phyloP scores from a whole-genome alignment of 768 basidiomycete genomes.

The Pluteus cervinus region DNA sequence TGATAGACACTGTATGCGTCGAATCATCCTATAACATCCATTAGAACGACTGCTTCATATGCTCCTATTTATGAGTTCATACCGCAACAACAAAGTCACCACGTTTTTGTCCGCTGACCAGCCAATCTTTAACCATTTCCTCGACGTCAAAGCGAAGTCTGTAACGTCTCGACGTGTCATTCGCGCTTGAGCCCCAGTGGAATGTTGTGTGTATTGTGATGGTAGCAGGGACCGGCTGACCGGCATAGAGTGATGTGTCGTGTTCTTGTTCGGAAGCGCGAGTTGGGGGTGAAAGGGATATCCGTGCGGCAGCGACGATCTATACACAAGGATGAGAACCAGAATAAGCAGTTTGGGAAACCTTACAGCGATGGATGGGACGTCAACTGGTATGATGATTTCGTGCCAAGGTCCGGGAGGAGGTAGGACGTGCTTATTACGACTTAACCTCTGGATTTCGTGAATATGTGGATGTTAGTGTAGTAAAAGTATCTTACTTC shows the following conservation, averaged over 20 bases:
- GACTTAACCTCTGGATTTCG: no score
- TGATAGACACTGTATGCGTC: conserved; percentile 56
- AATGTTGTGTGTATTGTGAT: conserved; percentile 69
- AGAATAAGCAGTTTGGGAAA: conserved; percentile 6
- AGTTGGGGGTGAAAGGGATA: conserved; percentile 43
- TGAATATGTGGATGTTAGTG: conserved; percentile 45
- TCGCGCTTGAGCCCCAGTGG: conserved; percentile 60
- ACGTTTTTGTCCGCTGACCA: conserved; percentile 82
- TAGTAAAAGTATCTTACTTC: conserved; percentile 17
- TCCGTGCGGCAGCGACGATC: conserved; percentile 61
- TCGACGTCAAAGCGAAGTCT: conserved; percentile 76
- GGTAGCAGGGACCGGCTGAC: conserved; percentile 73
- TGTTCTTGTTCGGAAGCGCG: conserved; percentile 18
- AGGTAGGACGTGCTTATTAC: no score
- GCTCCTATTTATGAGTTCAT: conserved; percentile 14
- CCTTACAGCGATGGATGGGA: conserved; percentile 76
- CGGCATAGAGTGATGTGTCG: conserved; percentile 61
- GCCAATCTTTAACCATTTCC: conserved; percentile 79
- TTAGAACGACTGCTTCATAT: conserved; percentile 5
- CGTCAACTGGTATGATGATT: conserved; percentile 78
- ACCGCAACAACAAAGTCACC: conserved; percentile 78
- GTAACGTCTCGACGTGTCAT: conserved; percentile 36
- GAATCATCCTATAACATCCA: conserved; percentile 47
- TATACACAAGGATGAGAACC: conserved; percentile 19
- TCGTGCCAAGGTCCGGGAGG: no score